Base-by-base conservation (phyloP, 2,329 filamentous ascomycete species). In the Beauveria pseudobassiana region DNA sequence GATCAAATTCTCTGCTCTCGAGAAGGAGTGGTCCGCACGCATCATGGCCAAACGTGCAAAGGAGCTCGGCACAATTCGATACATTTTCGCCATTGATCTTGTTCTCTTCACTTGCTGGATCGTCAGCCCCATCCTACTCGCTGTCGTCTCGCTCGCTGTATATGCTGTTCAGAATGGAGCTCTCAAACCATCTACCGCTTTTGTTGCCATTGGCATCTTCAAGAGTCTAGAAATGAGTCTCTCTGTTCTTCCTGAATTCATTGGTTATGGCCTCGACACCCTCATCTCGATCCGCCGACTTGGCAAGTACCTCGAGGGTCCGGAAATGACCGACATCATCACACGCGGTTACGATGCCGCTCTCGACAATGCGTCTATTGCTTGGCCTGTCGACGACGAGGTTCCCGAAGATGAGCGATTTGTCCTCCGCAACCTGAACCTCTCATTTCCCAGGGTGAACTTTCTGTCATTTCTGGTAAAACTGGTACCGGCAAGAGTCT, bases 1-100 rank as follows among this genome's bases (percentile, higher is more conserved):
- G 72, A 91, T 95, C 75, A 95, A 95, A 69, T 92, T 93, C 67
- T 89, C 89, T 0, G 90, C 90, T 1, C 74, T 91, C 2, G 90
- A 93, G 71, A 75, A 78, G 22, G 84, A 89, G 66, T 93, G 90
- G 90, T 85, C 91, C 70, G 78, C 80, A 18, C 88, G 87, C 64
- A 89, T 95, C 48, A 65, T 70, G 73, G 80, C 64, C 72, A 81
- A 64, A 83, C 80, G 90, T 68, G 82, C 86, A 49, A 82, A 80
- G 52, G 90, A 93, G 70, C 79, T 93, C 10, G 73, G 75, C 5
- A 84, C 83, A 24, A 80, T 90, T 42, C 90, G 88, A 84, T 79
- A 77, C 45, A 82, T 86, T 1, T 92, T 90, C 67, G 69, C 81
- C 52, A 82, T 80, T 48, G 88, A 92, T 68, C 80, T 83, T 2